A percentile compares a stretch with the other conserved stretches of the same genome.
Conservation (phyloP, 306 rosid genomes). For the Sicyos baderoa region DNA sequence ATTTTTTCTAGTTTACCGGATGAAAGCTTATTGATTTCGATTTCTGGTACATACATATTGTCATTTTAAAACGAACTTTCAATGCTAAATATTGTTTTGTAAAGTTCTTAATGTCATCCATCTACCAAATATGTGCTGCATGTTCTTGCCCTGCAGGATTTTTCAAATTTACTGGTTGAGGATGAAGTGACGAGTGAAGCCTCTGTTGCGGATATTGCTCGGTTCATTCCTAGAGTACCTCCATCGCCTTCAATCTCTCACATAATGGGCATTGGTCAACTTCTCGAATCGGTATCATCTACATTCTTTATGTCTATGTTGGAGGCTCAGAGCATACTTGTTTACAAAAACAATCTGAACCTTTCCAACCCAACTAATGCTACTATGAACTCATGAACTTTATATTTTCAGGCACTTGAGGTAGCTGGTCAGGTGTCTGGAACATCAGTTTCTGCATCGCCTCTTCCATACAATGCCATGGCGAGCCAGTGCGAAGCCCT, state of each 20-base stretch:
- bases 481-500: constrained; percentile 93
- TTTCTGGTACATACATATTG: too few species aligned
- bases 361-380: background rate
- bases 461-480: constrained; percentile 87
- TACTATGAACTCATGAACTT: background rate
- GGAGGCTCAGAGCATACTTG: background rate
- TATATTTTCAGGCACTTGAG: constrained; percentile 62
- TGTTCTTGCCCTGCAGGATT: constrained; percentile 46
- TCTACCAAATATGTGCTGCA: background rate
- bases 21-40: too few species aligned
- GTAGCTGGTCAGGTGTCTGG: constrained; percentile 96
- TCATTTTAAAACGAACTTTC: too few species aligned
- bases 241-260: constrained; percentile 47
- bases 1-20: too few species aligned
- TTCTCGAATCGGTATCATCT: constrained; percentile 69
- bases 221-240: constrained; percentile 59
- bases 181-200: constrained; percentile 78
- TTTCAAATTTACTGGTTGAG: constrained; percentile 49
- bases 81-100: too few species aligned
- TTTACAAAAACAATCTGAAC: background rate
- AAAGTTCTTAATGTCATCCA: background rate
- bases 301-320: background rate
- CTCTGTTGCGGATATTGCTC: constrained; percentile 62
- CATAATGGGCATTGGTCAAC: constrained; percentile 86
- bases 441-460: constrained; percentile 61